Percentiles rank a stretch among this genome's conserved stretches.
Conservation (phyloP, 2,329 filamentous ascomycete genomes). For the Phialophora macrospora region DNA sequence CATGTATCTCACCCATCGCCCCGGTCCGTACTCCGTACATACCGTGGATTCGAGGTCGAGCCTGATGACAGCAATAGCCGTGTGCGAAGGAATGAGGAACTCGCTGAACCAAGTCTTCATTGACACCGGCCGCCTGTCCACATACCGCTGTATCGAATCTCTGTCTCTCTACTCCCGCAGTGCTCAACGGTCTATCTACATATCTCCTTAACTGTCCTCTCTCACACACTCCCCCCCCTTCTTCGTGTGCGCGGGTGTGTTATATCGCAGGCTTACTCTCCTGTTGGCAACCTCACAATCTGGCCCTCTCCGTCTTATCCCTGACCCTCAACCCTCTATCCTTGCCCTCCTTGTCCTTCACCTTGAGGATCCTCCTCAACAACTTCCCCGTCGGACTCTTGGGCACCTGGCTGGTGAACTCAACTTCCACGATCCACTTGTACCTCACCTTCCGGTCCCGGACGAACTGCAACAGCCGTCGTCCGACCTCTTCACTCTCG, state of each 20-base stretch:
- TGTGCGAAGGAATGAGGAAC: no score
- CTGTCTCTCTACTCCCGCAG: no score
- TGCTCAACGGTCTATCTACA: no score
- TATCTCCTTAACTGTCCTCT: no score
- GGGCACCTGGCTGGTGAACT: conserved; percentile 60
- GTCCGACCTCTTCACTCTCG: conserved; percentile 65
- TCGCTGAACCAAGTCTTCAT: no score
- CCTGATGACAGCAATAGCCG: no score
- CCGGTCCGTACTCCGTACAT: no score
- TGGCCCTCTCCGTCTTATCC: conserved; percentile 61
- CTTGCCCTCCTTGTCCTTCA: conserved; percentile 41
- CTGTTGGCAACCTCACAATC: conserved; percentile 49
- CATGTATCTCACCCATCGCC: no score
- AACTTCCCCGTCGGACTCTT: conserved; percentile 79
- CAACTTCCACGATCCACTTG: conserved; percentile 46
- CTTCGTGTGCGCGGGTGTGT: neutral
- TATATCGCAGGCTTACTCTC: neutral
- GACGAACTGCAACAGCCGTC: conserved; percentile 47
- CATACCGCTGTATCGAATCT: no score
- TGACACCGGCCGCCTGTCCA: no score
- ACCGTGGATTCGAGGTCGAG: no score
- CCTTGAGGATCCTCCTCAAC: conserved; percentile 63
- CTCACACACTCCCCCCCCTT: no score
- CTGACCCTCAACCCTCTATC: conserved; percentile 31
- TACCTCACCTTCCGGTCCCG: conserved; percentile 43